Conservation (phyloP, 345 rosid genomes). For the Eucalyptus dawsonii region DNA sequence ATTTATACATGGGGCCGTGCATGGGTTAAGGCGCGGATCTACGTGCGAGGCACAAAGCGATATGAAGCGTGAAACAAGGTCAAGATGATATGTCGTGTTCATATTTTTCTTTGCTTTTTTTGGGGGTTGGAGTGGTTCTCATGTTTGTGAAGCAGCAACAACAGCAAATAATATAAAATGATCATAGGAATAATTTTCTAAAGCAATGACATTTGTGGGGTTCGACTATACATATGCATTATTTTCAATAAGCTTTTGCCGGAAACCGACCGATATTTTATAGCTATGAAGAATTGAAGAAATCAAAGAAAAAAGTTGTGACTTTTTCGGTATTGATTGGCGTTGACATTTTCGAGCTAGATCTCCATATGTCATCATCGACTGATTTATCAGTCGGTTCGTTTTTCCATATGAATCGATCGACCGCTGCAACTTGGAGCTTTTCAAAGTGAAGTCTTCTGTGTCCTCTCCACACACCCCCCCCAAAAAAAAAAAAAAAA, state of each 20-base stretch:
- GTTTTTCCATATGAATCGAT: background rate
- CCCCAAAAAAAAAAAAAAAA: too few relatives aligned
- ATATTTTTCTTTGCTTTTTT: background rate
- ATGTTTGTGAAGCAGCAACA: background rate
- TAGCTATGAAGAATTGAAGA: background rate
- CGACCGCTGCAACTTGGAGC: background rate
- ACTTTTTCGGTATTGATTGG: background rate
- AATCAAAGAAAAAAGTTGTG: background rate
- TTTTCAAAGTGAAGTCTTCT: background rate
- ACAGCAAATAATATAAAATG: background rate
- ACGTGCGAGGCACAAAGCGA: slow-evolving; percentile 1
- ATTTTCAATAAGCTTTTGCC: background rate
- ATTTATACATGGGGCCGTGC: background rate
- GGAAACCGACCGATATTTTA: background rate
- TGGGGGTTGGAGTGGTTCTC: background rate
- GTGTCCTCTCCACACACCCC: too few relatives aligned
- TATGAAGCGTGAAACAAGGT: background rate
- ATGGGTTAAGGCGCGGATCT: background rate
- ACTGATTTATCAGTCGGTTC: background rate
- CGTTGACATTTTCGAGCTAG: background rate
- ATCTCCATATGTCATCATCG: background rate
- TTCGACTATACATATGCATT: background rate
- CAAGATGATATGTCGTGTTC: too few relatives aligned
- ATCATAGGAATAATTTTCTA: background rate
- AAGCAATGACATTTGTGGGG: background rate